Percentiles rank a stretch among this genome's conserved stretches.
Evolutionary conservation across 768 basidiomycete species (phyloP).

Genomic region (Russula abietina): DNA sequence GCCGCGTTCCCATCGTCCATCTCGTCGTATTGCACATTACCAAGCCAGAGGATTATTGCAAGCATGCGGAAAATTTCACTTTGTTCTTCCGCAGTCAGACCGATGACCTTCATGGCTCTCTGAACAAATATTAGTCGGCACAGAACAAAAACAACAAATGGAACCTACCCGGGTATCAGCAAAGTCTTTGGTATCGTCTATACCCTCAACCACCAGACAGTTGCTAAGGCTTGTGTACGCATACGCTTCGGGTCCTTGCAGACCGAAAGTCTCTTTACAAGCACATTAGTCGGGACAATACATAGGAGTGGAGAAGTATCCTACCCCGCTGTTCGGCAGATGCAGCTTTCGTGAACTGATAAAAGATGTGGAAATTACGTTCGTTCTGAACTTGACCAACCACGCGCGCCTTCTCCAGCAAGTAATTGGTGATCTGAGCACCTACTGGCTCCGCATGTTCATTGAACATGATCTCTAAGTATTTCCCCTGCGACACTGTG

Average conservation of each 20-base stretch:
- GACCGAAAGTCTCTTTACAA: slow-evolving; percentile 76
- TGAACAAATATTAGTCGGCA: slow-evolving; percentile 30
- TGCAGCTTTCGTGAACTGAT: slow-evolving; percentile 97
- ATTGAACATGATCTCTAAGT: slow-evolving; percentile 99
- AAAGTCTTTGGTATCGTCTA: slow-evolving; percentile 86
- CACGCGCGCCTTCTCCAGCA: slow-evolving; percentile 93
- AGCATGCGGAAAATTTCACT: slow-evolving; percentile 90
- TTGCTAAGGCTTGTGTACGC: slow-evolving; percentile 89
- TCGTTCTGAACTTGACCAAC: slow-evolving; percentile 96
- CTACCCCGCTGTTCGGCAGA: slow-evolving; percentile 81
- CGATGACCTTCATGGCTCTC: slow-evolving; percentile 93
- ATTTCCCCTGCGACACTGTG: slow-evolving; percentile 71
- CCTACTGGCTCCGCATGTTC: slow-evolving; percentile 87
- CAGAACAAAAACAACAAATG: not conserved
- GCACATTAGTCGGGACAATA: slow-evolving; percentile 1
- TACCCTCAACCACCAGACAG: slow-evolving; percentile 85
- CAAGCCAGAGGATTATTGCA: slow-evolving; percentile 89
- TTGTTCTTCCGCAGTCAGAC: slow-evolving; percentile 80
- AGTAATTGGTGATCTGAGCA: slow-evolving; percentile 97
- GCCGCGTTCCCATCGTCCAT: slow-evolving; percentile 83
- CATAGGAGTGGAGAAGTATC: slow-evolving; percentile 23
- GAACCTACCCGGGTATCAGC: slow-evolving; percentile 74
- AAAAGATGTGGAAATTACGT: slow-evolving; percentile 98
- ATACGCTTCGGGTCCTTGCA: slow-evolving; percentile 95
- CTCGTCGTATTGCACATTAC: slow-evolving; percentile 88